Conservation (phyloP, 2,329 filamentous ascomycete species). For the Colletotrichum orbiculare region DNA sequence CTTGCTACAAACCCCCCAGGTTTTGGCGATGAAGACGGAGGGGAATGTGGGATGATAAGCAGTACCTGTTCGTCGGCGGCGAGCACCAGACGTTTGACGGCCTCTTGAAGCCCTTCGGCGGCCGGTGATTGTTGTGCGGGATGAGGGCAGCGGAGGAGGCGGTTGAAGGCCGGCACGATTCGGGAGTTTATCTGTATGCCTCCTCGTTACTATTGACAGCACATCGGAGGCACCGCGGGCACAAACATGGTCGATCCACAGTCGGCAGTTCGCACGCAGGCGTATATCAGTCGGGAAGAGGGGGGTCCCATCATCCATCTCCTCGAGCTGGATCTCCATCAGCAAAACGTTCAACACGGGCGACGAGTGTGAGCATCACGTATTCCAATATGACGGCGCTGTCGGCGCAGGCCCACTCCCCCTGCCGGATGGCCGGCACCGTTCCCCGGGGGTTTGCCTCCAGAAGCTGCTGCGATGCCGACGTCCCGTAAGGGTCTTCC, state of each 20-base stretch:
- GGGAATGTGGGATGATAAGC: too few species aligned
- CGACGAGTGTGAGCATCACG: slow-evolving; percentile 54
- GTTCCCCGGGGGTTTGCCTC: slow-evolving; percentile 81
- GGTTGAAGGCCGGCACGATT: slow-evolving; percentile 82
- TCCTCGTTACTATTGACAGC: not conserved
- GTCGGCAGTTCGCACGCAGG: slow-evolving; percentile 76
- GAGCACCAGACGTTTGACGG: slow-evolving; percentile 67
- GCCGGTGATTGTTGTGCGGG: slow-evolving; percentile 66
- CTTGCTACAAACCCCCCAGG: too few species aligned
- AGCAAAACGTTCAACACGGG: not conserved
- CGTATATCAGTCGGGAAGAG: slow-evolving; percentile 75
- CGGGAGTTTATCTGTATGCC: slow-evolving; percentile 73
- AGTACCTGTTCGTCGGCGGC: slow-evolving; percentile 56
- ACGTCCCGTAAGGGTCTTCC: slow-evolving; percentile 82
- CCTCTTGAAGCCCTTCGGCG: slow-evolving; percentile 70
- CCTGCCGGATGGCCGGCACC: slow-evolving; percentile 81
- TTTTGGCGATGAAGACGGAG: too few species aligned
- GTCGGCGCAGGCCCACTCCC: slow-evolving; percentile 85
- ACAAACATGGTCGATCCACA: slow-evolving; percentile 84
- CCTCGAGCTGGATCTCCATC: slow-evolving; percentile 71
- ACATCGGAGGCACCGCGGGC: not conserved
- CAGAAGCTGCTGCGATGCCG: slow-evolving; percentile 64
- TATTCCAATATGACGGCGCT: slow-evolving; percentile 89
- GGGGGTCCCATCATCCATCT: slow-evolving; percentile 68
- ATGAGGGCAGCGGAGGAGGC: slow-evolving; percentile 75